These are phyloP conservation scores for Jaenimonas drosophilae DNA, from an alignment of 208 protist genomes.

Conservation along the genomic window DNA sequence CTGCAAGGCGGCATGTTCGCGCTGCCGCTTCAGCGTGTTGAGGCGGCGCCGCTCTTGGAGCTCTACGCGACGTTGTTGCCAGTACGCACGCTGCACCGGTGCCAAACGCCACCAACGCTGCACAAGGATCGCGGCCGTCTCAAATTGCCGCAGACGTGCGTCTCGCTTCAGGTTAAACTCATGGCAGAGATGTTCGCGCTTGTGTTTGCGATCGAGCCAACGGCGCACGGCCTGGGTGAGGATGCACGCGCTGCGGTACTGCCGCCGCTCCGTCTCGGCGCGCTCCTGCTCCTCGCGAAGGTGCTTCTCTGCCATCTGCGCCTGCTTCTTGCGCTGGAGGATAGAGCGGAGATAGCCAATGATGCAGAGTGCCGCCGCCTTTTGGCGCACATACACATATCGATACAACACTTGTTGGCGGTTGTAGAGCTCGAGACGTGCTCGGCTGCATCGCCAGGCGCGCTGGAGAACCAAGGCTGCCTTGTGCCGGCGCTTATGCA, in stretches of 20 bases:
- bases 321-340: constrained; percentile 7
- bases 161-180: constrained; percentile 23
- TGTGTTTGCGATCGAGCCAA: constrained; percentile 17
- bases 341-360: constrained; percentile 25
- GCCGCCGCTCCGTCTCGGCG: constrained; percentile 9
- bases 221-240: constrained; percentile 18
- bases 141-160: constrained; percentile 21
- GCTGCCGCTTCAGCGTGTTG: constrained; percentile 6
- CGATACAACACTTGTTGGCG: constrained; percentile 57
- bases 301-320: neutral
- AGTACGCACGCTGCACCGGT: constrained; percentile 32
- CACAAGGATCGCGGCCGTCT: constrained; percentile 22
- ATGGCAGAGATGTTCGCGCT: constrained; percentile 19
- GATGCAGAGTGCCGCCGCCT: constrained; percentile 51
- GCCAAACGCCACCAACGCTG: constrained; percentile 56
- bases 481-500: constrained; percentile 21
- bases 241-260: constrained; percentile 10
- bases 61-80: constrained; percentile 26
- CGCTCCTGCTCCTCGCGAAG: constrained; percentile 6
- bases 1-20: constrained; percentile 12
- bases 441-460: constrained; percentile 43
- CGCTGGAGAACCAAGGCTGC: constrained; percentile 48
- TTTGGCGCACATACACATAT: constrained; percentile 45
- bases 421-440: constrained; percentile 22
- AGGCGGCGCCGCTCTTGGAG: constrained; percentile 12